These are phyloP conservation scores for Mycena haematopus DNA, from an alignment of 768 basidiomycete species.

Conservation along the genomic window DNA sequence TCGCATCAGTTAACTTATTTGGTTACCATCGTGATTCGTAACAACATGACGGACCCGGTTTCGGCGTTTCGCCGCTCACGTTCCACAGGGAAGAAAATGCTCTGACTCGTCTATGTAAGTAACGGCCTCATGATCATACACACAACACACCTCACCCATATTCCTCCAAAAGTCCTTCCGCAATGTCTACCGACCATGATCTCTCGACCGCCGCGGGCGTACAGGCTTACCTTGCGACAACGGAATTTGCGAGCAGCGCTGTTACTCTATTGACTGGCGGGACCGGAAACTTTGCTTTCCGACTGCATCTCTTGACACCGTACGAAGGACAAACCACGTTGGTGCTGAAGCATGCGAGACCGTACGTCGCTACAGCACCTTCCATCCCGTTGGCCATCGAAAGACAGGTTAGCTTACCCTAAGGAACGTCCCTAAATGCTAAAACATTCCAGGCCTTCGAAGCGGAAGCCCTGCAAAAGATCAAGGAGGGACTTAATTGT, in stretches of 20 bases:
- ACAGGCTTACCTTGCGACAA: constrained; percentile 40
- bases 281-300: constrained; percentile 47
- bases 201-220: constrained; percentile 17
- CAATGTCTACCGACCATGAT: constrained; percentile 1
- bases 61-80: no score
- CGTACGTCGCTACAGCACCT: constrained; percentile 30
- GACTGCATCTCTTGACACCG: constrained; percentile 40
- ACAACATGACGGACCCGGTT: no score
- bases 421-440: background rate
- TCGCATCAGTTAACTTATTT: no score
- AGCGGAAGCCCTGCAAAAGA: constrained; percentile 43
- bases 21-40: no score
- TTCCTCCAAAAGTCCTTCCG: no score
- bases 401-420: constrained; percentile 52
- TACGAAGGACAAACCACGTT: constrained; percentile 40
- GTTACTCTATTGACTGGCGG: constrained; percentile 46
- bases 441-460: constrained; percentile 26
- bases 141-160: no score
- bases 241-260: constrained; percentile 41
- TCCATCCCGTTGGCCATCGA: constrained; percentile 42
- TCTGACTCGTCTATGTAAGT: no score
- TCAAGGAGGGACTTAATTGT: constrained; percentile 33
- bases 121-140: no score
- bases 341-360: constrained; percentile 53
- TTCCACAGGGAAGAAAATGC: no score